Percentiles rank a stretch among this genome's conserved stretches.
Conservation (phyloP, 1,284 basidiomycete species). For the Takashimella koratensis region DNA sequence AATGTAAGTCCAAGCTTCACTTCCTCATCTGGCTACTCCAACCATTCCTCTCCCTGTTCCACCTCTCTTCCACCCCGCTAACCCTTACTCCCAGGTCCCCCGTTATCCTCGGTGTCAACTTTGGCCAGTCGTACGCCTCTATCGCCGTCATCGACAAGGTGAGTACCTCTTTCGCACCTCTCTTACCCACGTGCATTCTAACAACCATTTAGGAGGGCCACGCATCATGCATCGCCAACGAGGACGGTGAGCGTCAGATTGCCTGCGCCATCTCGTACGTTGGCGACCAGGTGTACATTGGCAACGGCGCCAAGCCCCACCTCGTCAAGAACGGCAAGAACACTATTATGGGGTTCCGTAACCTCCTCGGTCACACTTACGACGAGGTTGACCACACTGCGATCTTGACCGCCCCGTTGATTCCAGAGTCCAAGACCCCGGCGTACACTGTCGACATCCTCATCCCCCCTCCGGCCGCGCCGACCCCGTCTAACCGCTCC, state of each 20-base stretch:
- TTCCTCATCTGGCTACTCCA: too few relatives aligned
- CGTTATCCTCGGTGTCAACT: slow-evolving; percentile 81
- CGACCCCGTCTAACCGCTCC: slow-evolving; percentile 51
- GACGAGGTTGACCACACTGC: slow-evolving; percentile 51
- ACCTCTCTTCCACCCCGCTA: too few relatives aligned
- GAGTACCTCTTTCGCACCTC: slow-evolving; percentile 20
- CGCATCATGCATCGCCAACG: slow-evolving; percentile 93
- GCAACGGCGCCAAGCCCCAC: slow-evolving; percentile 91
- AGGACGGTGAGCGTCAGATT: slow-evolving; percentile 97
- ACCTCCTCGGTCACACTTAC: slow-evolving; percentile 83
- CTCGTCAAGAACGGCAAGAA: slow-evolving; percentile 93
- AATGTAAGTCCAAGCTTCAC: too few relatives aligned
- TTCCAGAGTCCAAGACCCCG: slow-evolving; percentile 70
- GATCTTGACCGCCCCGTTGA: slow-evolving; percentile 51
- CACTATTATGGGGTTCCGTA: slow-evolving; percentile 90
- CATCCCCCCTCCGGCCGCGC: slow-evolving; percentile 65
- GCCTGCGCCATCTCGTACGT: slow-evolving; percentile 90
- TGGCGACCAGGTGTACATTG: slow-evolving; percentile 92
- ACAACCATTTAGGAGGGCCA: slow-evolving; percentile 64
- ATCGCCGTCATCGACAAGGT: slow-evolving; percentile 96
- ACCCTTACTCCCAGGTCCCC: slow-evolving; percentile 36
- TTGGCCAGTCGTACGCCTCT: slow-evolving; percentile 92
- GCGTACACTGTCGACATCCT: slow-evolving; percentile 84
- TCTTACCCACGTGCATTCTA: slow-evolving; percentile 1
- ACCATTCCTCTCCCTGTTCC: too few relatives aligned